Percentiles rank a stretch among this genome's conserved stretches.
These are phyloP conservation scores for Zoysia matrella DNA, from an alignment of 202 grass and related monocot genomes.

Conservation along the genomic window DNA sequence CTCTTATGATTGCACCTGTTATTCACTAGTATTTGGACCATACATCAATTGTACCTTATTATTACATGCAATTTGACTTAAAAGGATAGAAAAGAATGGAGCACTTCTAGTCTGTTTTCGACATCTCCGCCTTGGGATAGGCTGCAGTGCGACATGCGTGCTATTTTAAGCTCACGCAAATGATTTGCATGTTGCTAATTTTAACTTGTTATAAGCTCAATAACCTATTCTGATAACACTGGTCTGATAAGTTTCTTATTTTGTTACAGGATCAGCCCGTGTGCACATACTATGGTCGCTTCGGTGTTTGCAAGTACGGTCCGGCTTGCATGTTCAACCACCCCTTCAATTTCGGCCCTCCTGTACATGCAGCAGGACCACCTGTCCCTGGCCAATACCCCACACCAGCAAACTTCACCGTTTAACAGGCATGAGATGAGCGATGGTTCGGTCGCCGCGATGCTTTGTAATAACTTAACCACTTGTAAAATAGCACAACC, in stretches of 20 bases:
- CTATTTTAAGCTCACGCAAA: not conserved
- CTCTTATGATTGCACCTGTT: not conserved
- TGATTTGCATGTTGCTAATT: not conserved
- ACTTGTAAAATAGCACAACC: constrained; percentile 58
- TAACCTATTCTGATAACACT: not conserved
- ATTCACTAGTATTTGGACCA: not conserved
- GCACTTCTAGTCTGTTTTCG: too few relatives aligned
- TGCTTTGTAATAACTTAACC: constrained; percentile 45
- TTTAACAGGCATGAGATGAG: constrained; percentile 47
- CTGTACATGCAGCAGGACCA: constrained; percentile 48
- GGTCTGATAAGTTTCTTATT: not conserved
- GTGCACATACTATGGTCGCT: constrained; percentile 75
- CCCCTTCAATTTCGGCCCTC: constrained; percentile 64
- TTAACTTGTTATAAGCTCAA: not conserved
- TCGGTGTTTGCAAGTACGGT: constrained; percentile 76
- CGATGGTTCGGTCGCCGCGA: constrained; percentile 27
- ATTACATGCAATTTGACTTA: not conserved
- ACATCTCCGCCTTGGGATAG: too few relatives aligned
- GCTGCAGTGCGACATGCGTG: too few relatives aligned
- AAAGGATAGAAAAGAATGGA: not conserved
- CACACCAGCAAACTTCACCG: constrained; percentile 42
- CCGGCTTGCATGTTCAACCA: constrained; percentile 80
- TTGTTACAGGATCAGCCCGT: constrained; percentile 71
- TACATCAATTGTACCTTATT: not conserved
- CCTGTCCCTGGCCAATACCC: constrained; percentile 52